Evolutionary conservation across 768 basidiomycete genomes (phyloP).

Genomic region (Phanerodontia chrysosporium): DNA sequence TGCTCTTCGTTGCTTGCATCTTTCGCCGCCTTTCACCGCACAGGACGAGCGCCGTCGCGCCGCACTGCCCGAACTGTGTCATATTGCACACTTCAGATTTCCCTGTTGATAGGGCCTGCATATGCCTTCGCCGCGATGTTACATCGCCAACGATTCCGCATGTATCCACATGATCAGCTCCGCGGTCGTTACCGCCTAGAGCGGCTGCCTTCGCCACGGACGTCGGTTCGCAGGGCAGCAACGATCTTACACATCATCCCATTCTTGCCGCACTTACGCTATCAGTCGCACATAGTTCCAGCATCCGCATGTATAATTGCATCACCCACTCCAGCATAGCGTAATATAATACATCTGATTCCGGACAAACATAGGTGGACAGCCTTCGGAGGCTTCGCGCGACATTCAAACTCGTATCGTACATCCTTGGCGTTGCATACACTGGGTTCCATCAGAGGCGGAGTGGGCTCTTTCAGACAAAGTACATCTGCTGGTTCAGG

Average conservation of each 20-base stretch:
- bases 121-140: not conserved
- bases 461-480: not conserved
- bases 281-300: not conserved
- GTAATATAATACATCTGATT: not conserved
- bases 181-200: not conserved
- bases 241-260: not conserved
- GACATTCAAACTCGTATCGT: not conserved
- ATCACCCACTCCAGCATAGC: not conserved
- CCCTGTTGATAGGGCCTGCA: not conserved
- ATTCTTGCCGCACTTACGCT: not conserved
- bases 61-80: not conserved
- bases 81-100: not conserved
- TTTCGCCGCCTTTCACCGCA: not conserved
- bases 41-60: not conserved
- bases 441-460: not conserved
- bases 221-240: not conserved
- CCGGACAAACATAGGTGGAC: not conserved
- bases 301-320: not conserved
- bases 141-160: not conserved
- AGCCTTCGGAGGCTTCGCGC: not conserved
- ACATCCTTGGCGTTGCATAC: not conserved
- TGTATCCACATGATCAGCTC: not conserved
- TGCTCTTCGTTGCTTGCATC: not conserved
- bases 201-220: not conserved
- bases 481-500: constrained; percentile 5